Evolutionary conservation across 2,329 filamentous ascomycete genomes (phyloP).

Genomic region (Fusarium domesticum): DNA sequence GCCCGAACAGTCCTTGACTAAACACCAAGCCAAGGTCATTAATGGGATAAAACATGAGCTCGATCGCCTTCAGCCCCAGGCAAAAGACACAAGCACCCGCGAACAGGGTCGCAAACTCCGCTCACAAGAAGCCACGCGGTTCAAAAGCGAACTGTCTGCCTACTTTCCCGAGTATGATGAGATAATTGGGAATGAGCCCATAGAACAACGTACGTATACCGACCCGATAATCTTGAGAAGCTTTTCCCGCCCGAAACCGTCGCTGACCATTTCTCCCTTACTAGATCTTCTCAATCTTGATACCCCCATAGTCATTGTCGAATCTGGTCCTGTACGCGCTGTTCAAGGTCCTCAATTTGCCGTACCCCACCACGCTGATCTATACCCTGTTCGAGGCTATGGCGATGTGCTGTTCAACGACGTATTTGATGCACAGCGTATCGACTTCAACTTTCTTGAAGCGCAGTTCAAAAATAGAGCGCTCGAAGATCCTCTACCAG

Average conservation of each 20-base stretch:
- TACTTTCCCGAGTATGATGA: conserved; percentile 96
- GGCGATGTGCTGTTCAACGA: conserved; percentile 55
- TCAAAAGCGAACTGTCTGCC: conserved; percentile 85
- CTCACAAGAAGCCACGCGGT: conserved; percentile 78
- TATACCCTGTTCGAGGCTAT: conserved; percentile 49
- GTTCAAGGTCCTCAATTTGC: conserved; percentile 27
- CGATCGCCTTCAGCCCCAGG: conserved; percentile 51
- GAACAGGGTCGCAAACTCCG: conserved; percentile 74
- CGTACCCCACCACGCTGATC: conserved; percentile 27
- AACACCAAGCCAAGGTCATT: conserved; percentile 55
- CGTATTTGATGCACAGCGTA: conserved; percentile 53
- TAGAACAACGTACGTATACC: conserved; percentile 65
- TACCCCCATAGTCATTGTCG: conserved; percentile 69
- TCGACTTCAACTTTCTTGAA: conserved; percentile 55
- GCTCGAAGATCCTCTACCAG: conserved; percentile 53
- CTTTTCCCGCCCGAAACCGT: not conserved
- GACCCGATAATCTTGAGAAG: conserved; percentile 18
- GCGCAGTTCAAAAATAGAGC: conserved; percentile 43
- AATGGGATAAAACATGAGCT: conserved; percentile 63
- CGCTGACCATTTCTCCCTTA: conserved; percentile 17
- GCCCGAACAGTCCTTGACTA: conserved; percentile 38
- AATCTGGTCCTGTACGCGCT: conserved; percentile 43
- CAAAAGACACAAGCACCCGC: conserved; percentile 43
- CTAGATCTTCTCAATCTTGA: conserved; percentile 70
- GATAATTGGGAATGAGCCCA: conserved; percentile 80